A percentile compares a stretch with the other conserved stretches of the same genome.
phyloP scores from a whole-genome alignment of 2,329 filamentous ascomycete species.

The Aureobasidium sp. region DNA sequence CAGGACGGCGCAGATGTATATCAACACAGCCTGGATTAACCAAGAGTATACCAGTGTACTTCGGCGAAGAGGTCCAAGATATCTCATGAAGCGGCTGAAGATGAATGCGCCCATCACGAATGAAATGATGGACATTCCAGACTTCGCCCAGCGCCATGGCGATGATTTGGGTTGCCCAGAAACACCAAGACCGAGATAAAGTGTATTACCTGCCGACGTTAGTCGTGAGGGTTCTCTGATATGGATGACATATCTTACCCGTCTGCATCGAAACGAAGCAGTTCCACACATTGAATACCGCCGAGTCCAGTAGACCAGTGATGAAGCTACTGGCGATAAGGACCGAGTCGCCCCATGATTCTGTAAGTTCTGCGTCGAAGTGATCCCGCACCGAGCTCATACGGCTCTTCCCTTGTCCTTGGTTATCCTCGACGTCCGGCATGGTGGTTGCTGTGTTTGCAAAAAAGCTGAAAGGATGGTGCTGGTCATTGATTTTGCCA shows the following conservation, averaged over 20 bases:
- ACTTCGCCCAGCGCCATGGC: conserved; percentile 59
- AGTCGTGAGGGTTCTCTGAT: neutral
- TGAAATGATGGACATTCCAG: conserved; percentile 56
- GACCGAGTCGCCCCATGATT: conserved; percentile 57
- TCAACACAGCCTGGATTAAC: conserved; percentile 32
- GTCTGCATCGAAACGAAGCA: conserved; percentile 81
- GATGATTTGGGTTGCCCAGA: conserved; percentile 42
- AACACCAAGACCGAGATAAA: conserved; percentile 70
- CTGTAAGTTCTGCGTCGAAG: conserved; percentile 44
- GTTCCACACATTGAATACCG: conserved; percentile 67
- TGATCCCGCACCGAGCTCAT: conserved; percentile 18
- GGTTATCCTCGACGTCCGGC: conserved; percentile 1
- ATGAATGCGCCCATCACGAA: conserved; percentile 66
- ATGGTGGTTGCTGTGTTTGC: neutral
- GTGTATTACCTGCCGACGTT: conserved; percentile 50
- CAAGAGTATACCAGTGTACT: conserved; percentile 51
- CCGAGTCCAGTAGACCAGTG: conserved; percentile 69
- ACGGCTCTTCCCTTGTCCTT: neutral
- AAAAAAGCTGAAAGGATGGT: neutral
- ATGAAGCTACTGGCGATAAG: conserved; percentile 66
- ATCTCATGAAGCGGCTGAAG: conserved; percentile 61
- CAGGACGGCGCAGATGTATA: conserved; percentile 30
- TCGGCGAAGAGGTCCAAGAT: conserved; percentile 51
- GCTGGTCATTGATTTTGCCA: neutral
- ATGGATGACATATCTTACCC: conserved; percentile 36